These are phyloP conservation scores for Phytopythium sindhum DNA, from an alignment of 352 stramenopile species.

Conservation along the genomic window DNA sequence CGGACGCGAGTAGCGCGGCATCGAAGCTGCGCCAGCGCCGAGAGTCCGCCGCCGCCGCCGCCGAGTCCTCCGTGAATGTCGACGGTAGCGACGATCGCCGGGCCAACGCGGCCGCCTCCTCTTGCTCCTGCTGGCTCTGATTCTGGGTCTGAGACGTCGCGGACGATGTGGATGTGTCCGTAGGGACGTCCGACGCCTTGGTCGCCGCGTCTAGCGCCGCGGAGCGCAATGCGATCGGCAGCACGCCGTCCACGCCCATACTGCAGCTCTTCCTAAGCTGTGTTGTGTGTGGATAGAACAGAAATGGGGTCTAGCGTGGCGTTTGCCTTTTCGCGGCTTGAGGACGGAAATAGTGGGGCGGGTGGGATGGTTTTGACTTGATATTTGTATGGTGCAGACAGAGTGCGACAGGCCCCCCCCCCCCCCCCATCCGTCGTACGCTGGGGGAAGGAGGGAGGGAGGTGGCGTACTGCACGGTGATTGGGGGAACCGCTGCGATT, in stretches of 20 bases:
- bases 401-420: neutral
- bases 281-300: too few relatives aligned
- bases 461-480: too few relatives aligned
- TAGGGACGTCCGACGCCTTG: neutral
- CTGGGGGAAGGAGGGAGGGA: too few relatives aligned
- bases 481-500: too few relatives aligned
- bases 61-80: constrained; percentile 37
- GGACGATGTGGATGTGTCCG: neutral
- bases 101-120: constrained; percentile 22
- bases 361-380: neutral
- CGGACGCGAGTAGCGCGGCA: constrained; percentile 20
- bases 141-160: neutral
- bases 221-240: neutral
- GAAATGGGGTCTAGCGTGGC: neutral
- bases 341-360: neutral
- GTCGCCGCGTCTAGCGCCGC: constrained; percentile 10
- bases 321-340: too few relatives aligned
- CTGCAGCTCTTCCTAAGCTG: neutral
- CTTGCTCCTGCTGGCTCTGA: constrained; percentile 8
- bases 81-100: constrained; percentile 67
- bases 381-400: neutral
- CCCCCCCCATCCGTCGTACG: too few relatives aligned
- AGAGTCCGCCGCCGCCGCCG: constrained; percentile 8
- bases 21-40: constrained; percentile 20
- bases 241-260: constrained; percentile 30